Percentiles rank a stretch among this genome's conserved stretches.
These are phyloP conservation scores for Salix viminalis DNA, from an alignment of 345 rosid species.

Conservation along the genomic window DNA sequence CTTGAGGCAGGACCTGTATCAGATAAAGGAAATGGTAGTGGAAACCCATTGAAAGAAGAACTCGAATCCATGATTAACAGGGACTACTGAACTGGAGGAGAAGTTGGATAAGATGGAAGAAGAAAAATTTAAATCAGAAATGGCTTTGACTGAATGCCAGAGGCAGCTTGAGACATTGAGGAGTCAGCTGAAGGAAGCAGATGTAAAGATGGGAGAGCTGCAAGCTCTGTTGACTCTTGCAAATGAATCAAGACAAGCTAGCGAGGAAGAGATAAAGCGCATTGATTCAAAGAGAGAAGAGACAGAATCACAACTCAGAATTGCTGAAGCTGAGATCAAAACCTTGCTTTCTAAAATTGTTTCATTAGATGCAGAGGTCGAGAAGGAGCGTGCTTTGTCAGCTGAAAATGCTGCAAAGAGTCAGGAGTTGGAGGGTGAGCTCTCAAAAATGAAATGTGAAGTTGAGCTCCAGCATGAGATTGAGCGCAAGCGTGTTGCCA, in stretches of 20 bases:
- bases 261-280: slow-evolving; percentile 42
- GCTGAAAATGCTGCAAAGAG: slow-evolving; percentile 30
- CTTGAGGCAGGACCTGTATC: slow-evolving; percentile 25
- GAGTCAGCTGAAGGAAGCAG: slow-evolving; percentile 41
- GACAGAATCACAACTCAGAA: slow-evolving; percentile 50
- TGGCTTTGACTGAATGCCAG: slow-evolving; percentile 43
- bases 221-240: slow-evolving; percentile 38
- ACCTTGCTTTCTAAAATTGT: slow-evolving; percentile 40
- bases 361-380: slow-evolving; percentile 36
- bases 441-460: slow-evolving; percentile 46
- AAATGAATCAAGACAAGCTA: slow-evolving; percentile 43
- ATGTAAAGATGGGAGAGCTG: slow-evolving; percentile 38
- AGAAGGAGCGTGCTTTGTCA: slow-evolving; percentile 29
- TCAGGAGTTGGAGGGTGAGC: slow-evolving; percentile 49
- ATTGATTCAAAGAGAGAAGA: slow-evolving; percentile 36
- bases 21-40: slow-evolving; percentile 30
- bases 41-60: slow-evolving; percentile 39
- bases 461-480: slow-evolving; percentile 32
- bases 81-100: slow-evolving; percentile 59
- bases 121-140: slow-evolving; percentile 48
- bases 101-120: slow-evolving; percentile 50
- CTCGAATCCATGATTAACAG: slow-evolving; percentile 41
- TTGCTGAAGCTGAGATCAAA: slow-evolving; percentile 45
- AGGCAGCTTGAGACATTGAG: slow-evolving; percentile 42
- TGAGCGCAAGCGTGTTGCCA: slow-evolving; percentile 29